phyloP scores from a whole-genome alignment of 495 filamentous ascomycete species.

The Hypoxylon subgilvum region DNA sequence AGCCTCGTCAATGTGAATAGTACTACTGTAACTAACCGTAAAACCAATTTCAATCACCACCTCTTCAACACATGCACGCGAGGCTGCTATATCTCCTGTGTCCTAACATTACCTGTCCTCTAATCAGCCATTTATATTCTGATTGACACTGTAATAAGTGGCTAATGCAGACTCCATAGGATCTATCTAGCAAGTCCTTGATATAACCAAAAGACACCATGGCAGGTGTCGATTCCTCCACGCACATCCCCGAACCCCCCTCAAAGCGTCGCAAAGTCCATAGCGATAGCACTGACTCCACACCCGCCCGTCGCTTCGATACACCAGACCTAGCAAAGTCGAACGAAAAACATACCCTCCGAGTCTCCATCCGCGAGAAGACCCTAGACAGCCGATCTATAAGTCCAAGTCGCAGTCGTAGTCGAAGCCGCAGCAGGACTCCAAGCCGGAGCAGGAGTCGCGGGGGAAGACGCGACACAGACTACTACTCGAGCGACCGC shows the following conservation, averaged over 20 bases:
- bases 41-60: constrained; percentile 9
- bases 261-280: constrained; percentile 64
- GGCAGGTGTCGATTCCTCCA: constrained; percentile 44
- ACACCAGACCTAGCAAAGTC: constrained; percentile 40
- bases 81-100: constrained; percentile 25
- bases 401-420: constrained; percentile 39
- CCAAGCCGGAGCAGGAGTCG: too few relatives aligned
- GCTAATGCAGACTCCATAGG: too few relatives aligned
- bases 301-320: constrained; percentile 39
- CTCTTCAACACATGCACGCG: constrained; percentile 6
- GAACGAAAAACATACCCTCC: constrained; percentile 28
- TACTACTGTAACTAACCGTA: too few relatives aligned
- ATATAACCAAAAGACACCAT: constrained; percentile 35
- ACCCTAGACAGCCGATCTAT: constrained; percentile 42
- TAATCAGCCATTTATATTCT: neutral
- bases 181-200: neutral
- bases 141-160: too few relatives aligned
- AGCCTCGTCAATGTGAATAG: too few relatives aligned
- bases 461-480: constrained; percentile 27
- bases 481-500: constrained; percentile 47
- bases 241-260: constrained; percentile 43
- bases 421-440: too few relatives aligned
- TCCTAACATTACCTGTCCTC: neutral
- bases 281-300: constrained; percentile 49
- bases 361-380: constrained; percentile 50